Evolutionary conservation across 305 asterid species (phyloP).

Genomic region (Fraxinus albicans): DNA sequence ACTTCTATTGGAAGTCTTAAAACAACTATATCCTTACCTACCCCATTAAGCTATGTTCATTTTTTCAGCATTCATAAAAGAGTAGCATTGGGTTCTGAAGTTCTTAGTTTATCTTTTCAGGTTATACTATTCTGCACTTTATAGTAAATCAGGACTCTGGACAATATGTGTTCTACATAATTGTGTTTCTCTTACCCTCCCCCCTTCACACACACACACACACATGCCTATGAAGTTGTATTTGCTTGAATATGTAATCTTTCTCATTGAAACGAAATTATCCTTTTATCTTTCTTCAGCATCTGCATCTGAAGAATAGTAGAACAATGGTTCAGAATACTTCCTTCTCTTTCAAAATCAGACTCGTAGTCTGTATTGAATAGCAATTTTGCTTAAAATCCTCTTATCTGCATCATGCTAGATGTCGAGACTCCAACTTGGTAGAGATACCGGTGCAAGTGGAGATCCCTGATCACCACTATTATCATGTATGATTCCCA

Average conservation of each 20-base stretch:
- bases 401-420: slow-evolving; percentile 29
- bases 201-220: background rate
- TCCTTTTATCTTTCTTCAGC: background rate
- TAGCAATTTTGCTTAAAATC: slow-evolving; percentile 12
- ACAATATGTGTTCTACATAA: background rate
- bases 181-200: background rate
- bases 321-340: background rate
- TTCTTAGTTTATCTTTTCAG: background rate
- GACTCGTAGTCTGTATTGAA: slow-evolving; percentile 14
- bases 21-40: background rate
- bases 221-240: background rate
- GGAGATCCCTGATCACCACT: slow-evolving; percentile 80
- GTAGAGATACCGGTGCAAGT: slow-evolving; percentile 87
- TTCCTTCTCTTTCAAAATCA: slow-evolving; percentile 10
- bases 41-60: background rate
- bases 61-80: background rate
- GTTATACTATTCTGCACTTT: background rate
- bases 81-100: background rate
- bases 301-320: background rate
- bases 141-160: background rate
- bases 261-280: background rate
- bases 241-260: background rate
- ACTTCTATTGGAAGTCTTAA: background rate
- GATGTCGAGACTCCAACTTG: slow-evolving; percentile 82
- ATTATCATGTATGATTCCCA: slow-evolving; percentile 66